Evolutionary conservation across 495 filamentous ascomycete genomes (phyloP), one percentile per base, ranked within the genome.

Genomic region (Penicillium coffeae): DNA sequence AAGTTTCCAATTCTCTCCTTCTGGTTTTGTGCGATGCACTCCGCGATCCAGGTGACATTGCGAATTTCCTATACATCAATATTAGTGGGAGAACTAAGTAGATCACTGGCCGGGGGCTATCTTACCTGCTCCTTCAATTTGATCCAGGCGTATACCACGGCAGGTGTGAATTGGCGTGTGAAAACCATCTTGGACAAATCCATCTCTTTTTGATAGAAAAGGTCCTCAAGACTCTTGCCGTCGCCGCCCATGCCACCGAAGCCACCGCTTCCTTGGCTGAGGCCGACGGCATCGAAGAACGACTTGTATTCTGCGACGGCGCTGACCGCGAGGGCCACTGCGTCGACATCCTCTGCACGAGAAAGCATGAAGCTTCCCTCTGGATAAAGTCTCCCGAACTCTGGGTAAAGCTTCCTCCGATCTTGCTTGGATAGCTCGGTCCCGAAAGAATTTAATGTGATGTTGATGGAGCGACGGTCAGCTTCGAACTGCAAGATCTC

Each of bases 171-270:
- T 67, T 99, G 94, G 58, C 88, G 79, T 15, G 93, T 99, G 65
- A 99, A 99, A 2, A 90, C 88, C 38, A 83, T 66, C 79, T 97
- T 99, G 21, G 87, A 87, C 56, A 96, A 85, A 68, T 97, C 90
- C 94, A 97, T 97, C 73, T 99, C 93, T 73, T 93, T 96, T 68
- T 96, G 90, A 65, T 99, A 99, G 70, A 99, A 97, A 71, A 97
- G 76, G 55, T 98, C 93, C 61, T 98, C 93, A 52, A 98, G 70
- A 62, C 90, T 96, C 78, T 89, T 91, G 13, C 86, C 87, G 41
- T 93, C 90, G 25, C 79, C 83, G 15, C 77, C 67, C 42, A 45
- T 45, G 10, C 89, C 90, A 37, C 89, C 81, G 87, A 93, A 90
- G 62, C 94, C 92, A 10, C 87, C 86, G 32, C 77, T 70, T 10